phyloP scores from a whole-genome alignment of 495 filamentous ascomycete genomes.

The Podospora pseudopauciseta region DNA sequence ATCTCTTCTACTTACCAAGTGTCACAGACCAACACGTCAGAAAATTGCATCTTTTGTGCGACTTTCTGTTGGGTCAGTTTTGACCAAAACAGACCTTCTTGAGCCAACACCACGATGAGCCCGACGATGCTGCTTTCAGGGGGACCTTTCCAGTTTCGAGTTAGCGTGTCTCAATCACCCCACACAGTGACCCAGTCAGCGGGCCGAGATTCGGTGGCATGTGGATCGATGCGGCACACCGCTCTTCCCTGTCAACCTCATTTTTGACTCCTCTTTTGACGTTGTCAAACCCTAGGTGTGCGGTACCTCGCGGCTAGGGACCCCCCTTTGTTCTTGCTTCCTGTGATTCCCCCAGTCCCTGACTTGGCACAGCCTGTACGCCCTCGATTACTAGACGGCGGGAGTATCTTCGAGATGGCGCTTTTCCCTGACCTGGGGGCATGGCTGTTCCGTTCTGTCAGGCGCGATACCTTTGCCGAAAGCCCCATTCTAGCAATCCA shows the following conservation, averaged over 20 bases:
- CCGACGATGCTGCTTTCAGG: not conserved
- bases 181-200: constrained; percentile 3
- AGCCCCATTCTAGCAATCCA: constrained; percentile 27
- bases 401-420: constrained; percentile 17
- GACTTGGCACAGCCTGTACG: not conserved
- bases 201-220: constrained; percentile 10
- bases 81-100: not conserved
- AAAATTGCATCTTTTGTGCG: not conserved
- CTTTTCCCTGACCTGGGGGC: constrained; percentile 26
- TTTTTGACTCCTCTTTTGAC: not conserved
- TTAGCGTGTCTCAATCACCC: constrained; percentile 8
- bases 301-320: not conserved
- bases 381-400: not conserved
- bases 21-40: not conserved
- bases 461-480: constrained; percentile 22
- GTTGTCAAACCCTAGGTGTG: not conserved
- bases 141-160: not conserved
- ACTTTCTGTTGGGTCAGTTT: too few relatives aligned
- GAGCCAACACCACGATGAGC: not conserved
- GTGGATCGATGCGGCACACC: constrained; percentile 10
- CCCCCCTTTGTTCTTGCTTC: not conserved
- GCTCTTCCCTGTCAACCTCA: constrained; percentile 4
- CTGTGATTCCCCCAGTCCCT: not conserved
- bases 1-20: not conserved
- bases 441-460: constrained; percentile 28